These are phyloP conservation scores for Leucoagaricus sp. DNA, from an alignment of 1,284 basidiomycete genomes.

Conservation along the genomic window DNA sequence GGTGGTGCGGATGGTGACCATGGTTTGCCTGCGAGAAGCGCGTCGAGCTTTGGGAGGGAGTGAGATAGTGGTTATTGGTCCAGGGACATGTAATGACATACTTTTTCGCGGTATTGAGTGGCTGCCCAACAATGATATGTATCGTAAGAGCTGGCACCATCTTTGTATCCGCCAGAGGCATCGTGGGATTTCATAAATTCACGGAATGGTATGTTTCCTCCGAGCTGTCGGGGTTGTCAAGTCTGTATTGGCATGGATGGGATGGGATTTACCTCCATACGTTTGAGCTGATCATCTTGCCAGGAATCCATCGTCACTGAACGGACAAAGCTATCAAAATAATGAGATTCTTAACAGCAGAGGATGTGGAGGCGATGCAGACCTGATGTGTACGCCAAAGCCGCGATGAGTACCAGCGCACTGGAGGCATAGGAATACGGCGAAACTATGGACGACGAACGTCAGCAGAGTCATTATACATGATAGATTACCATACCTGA, in stretches of 20 bases:
- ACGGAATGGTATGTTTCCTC: slow-evolving; percentile 83
- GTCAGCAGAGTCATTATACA: slow-evolving; percentile 11
- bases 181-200: slow-evolving; percentile 77
- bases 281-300: slow-evolving; percentile 86
- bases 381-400: slow-evolving; percentile 87
- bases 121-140: slow-evolving; percentile 94
- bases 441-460: slow-evolving; percentile 53
- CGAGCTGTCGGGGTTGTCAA: slow-evolving; percentile 51
- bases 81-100: slow-evolving; percentile 30
- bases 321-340: slow-evolving; percentile 78
- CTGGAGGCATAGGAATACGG: slow-evolving; percentile 88
- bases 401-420: slow-evolving; percentile 90
- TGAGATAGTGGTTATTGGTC: too few species aligned
- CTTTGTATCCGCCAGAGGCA: slow-evolving; percentile 73
- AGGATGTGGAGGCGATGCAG: slow-evolving; percentile 21
- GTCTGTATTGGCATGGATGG: slow-evolving; percentile 16
- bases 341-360: slow-evolving; percentile 17
- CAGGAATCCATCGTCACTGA: slow-evolving; percentile 96
- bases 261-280: slow-evolving; percentile 75
- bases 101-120: slow-evolving; percentile 90
- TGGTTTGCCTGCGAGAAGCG: slow-evolving; percentile 63
- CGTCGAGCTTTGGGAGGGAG: too few species aligned
- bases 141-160: slow-evolving; percentile 69
- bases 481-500: slow-evolving; percentile 49
- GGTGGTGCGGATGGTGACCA: slow-evolving; percentile 75